Evolutionary conservation across 192 early-diverging fungal species (phyloP), one percentile per base, ranked within the genome.

Genomic region (Coemansia sp.): DNA sequence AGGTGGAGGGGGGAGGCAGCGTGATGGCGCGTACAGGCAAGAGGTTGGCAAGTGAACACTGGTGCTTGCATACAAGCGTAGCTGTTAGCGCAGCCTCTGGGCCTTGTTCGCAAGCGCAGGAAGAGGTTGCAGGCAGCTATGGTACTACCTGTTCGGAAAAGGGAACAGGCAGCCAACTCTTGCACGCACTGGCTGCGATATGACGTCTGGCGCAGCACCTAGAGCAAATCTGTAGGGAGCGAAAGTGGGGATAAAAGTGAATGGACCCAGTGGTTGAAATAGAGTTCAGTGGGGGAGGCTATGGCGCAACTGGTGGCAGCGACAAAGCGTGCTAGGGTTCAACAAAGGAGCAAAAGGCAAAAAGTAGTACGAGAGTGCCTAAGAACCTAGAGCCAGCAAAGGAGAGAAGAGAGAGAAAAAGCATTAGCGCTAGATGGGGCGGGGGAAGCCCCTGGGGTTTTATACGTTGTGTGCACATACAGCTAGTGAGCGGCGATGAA

Each of bases 161-260:
- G 39, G n/a, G n/a, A 40, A 13, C 16, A 40, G 39, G 39, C 39
- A 40, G 8, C 20, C 18, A 18, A 20, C 5, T 8, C n/a, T 45
- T 45, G 43, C 43, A 5, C 43, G 43, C 43, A 45, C 43, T 20
- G 18, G n/a, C 43, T 9, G 43, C 8, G 39, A 42, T 45, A 45
- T 45, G 43, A 45, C 43, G 43, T 45, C 43, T 45, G 43, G 43
- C 43, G n/a, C 43, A 45, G n/a, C 43, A 45, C 43, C 18, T 45
- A 45, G 9, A 18, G 43, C n/a, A 45, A 45, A 18, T 4, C 43
- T 45, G 43, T 18, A 18, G 43, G 43, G 43, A 31, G 31, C 9
- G 43, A 45, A 20, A 45, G n/a, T 45, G 43, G 43, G 43, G 43
- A 45, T 45, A n/a, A 9, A 8, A 18, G 3, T 21, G 8, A 45